Percentiles rank a stretch among this genome's conserved stretches.
Conservation (phyloP, 192 early-diverging fungal genomes). For the Coemansia pectinata region DNA sequence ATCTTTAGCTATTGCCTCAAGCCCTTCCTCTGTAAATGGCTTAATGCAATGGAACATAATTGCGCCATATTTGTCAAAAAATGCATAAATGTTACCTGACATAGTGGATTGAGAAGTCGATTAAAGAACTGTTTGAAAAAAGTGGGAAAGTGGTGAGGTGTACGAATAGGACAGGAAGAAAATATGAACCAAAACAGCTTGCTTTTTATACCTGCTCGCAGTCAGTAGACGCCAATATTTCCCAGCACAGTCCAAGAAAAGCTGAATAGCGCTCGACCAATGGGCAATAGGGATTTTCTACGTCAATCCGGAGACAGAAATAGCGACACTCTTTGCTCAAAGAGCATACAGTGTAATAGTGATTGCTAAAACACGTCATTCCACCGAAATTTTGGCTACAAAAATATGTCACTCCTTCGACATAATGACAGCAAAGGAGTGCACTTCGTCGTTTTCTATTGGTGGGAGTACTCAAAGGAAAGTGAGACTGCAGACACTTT, state of each 20-base stretch:
- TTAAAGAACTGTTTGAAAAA: too few species aligned
- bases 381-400: too few species aligned
- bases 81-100: background rate
- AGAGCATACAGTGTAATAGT: background rate
- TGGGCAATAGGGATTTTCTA: background rate
- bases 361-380: too few species aligned
- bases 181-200: background rate
- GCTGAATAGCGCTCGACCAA: background rate
- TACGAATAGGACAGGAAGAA: background rate
- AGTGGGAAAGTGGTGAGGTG: background rate
- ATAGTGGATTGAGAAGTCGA: background rate
- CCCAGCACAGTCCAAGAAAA: background rate
- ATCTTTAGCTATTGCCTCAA: too few species aligned
- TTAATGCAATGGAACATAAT: too few species aligned
- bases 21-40: too few species aligned
- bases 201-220: background rate
- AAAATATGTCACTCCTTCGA: too few species aligned
- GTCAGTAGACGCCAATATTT: too few species aligned
- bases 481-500: too few species aligned
- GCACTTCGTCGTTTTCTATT: too few species aligned
- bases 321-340: background rate
- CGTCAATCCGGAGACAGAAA: background rate
- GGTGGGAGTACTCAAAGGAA: too few species aligned
- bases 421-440: too few species aligned
- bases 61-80: background rate